phyloP scores from a whole-genome alignment of 2,329 filamentous ascomycete genomes.

The Aspergillus pseudotamarii region DNA sequence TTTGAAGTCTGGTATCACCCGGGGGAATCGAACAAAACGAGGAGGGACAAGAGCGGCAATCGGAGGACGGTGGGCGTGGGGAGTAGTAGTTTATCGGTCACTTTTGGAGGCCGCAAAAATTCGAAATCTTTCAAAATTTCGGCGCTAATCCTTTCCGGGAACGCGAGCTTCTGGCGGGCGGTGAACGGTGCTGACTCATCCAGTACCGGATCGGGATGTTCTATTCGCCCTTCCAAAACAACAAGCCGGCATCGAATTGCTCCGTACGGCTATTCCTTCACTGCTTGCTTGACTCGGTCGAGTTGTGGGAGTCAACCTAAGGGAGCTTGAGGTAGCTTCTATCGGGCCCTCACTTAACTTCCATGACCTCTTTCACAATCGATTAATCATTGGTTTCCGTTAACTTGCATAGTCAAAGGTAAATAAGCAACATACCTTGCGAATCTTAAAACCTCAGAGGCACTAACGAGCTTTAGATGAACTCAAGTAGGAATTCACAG shows the following conservation, averaged over 20 bases:
- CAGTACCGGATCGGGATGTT: conserved; percentile 17
- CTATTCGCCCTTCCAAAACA: conserved; percentile 19
- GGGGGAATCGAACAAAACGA: conserved; percentile 7
- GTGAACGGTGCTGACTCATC: conserved; percentile 29
- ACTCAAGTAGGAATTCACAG: conserved; percentile 49
- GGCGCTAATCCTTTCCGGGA: conserved; percentile 34
- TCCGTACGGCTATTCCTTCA: not conserved
- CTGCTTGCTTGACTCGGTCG: not conserved
- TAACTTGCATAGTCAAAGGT: not conserved
- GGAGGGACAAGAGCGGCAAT: conserved; percentile 6
- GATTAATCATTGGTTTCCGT: not conserved
- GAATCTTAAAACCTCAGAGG: not conserved
- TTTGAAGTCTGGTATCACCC: conserved; percentile 26
- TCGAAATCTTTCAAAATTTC: conserved; percentile 42
- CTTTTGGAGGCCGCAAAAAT: conserved; percentile 21
- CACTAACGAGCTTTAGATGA: conserved; percentile 33
- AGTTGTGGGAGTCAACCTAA: not conserved
- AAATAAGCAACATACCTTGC: not conserved
- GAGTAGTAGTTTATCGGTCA: conserved; percentile 19
- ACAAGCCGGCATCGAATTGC: conserved; percentile 8
- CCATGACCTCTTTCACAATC: not conserved
- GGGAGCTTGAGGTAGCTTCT: not conserved
- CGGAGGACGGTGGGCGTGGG: conserved; percentile 14
- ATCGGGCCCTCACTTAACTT: too few species aligned
- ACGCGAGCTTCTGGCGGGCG: conserved; percentile 22